Evolutionary conservation across 805 yeast species (phyloP), one percentile per base, ranked within the genome.

Genomic region (Saturnispora quitensis): DNA sequence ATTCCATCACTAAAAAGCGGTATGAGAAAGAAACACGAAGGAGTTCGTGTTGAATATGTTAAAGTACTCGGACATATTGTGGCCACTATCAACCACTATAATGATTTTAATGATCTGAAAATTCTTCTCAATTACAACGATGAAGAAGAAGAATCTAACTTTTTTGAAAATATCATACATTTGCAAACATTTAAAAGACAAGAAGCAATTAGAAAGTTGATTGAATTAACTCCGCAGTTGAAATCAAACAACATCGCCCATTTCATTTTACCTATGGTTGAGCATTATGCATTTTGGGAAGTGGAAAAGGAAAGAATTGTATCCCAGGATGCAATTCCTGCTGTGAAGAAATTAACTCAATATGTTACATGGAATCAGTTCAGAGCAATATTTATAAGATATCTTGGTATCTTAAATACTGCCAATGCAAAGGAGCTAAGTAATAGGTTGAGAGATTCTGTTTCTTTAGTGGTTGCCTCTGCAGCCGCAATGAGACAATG

Each of bases 161-260:
- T 66, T 47, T 68, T 68, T 60, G 60, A 59, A 47, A 89, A 89
- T 59, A 74, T 93, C 46, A 76, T 75, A 54, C 97, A 91, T 65
- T 81, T 91, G 36, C 99, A 91, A 69, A 60, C 84, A 9, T 89
- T 84, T 61, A 80, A 95, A 68, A 84, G 97, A 59, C 89, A 86
- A 65, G 76, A 89, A 60, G 96, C 98, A 0, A 74, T 91, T 22
- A 76, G 80, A 60, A 75, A 86, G 53, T 67, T 90, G 28, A 74
- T 75, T 10, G 80, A 73, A 5, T 38, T 56, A 9, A 60, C 74
- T 43, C 76, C 80, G 5, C 53, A 64, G 20, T 65, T 90, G 6
- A 66, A 77, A 0, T 78, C 78, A 25, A 68, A 71, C 36, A 82
- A 81, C 58, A 78, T 91, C 50, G 76, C 95, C 0, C 93, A 87